These are phyloP conservation scores for Apiotrichum montevideense DNA, from an alignment of 1,284 basidiomycete species.

Conservation along the genomic window DNA sequence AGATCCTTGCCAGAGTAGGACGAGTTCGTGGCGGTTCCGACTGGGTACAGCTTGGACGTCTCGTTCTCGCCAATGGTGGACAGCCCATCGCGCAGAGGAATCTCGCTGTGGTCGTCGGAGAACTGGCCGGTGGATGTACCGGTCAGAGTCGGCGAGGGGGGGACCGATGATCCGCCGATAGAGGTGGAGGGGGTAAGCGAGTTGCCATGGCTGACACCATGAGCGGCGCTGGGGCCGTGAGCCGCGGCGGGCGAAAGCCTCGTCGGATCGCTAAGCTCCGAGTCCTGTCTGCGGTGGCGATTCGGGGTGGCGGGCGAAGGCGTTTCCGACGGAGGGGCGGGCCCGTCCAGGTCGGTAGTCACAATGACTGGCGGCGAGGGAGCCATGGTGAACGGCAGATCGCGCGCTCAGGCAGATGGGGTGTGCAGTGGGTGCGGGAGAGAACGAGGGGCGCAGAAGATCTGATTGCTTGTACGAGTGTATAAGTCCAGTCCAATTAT, in stretches of 20 bases:
- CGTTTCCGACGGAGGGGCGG: neutral
- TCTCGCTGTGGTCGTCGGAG: slow-evolving; percentile 30
- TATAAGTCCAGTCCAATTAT: no score
- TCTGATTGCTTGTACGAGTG: no score
- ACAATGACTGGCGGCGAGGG: slow-evolving; percentile 31
- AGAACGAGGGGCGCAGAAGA: no score
- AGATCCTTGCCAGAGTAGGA: slow-evolving; percentile 13
- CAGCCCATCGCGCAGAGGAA: slow-evolving; percentile 31
- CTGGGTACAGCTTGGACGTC: slow-evolving; percentile 8
- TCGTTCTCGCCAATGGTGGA: slow-evolving; percentile 50
- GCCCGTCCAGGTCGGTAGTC: slow-evolving; percentile 33
- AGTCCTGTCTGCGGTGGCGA: slow-evolving; percentile 11
- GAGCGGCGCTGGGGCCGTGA: slow-evolving; percentile 8
- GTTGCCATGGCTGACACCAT: neutral
- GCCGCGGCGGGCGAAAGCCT: slow-evolving; percentile 27
- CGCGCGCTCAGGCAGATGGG: no score
- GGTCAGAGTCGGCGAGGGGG: slow-evolving; percentile 39
- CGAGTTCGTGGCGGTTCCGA: slow-evolving; percentile 31
- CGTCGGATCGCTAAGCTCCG: slow-evolving; percentile 16
- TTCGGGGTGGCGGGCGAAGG: slow-evolving; percentile 10
- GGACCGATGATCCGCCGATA: neutral
- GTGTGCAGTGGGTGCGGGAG: neutral
- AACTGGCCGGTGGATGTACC: slow-evolving; percentile 31
- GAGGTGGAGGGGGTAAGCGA: no score
- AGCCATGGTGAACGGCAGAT: slow-evolving; percentile 4